Percentiles rank a stretch among this genome's conserved stretches.
Conservation (phyloP, 1,284 basidiomycete genomes). For the Trichosporon sp. region DNA sequence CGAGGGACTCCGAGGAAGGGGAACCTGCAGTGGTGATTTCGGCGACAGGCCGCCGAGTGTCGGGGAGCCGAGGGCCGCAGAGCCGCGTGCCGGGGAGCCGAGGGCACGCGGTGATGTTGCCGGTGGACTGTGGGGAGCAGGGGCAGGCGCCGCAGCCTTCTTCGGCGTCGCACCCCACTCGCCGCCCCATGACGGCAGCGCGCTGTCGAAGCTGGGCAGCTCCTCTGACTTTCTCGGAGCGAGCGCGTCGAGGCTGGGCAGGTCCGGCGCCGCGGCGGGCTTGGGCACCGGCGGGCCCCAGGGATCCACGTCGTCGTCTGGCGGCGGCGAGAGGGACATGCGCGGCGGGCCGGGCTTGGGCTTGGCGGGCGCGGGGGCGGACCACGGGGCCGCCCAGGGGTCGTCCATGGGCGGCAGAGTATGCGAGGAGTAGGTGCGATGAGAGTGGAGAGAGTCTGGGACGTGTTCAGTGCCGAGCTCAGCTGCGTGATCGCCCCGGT, state of each 20-base stretch:
- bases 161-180: conserved; percentile 2
- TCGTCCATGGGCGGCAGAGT: conserved; percentile 18
- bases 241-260: background rate
- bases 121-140: background rate
- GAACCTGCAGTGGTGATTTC: background rate
- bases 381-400: conserved; percentile 21
- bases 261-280: background rate
- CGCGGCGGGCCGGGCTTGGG: conserved; percentile 2
- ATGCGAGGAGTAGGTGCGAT: background rate
- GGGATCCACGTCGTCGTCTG: conserved; percentile 14
- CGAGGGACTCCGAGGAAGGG: background rate
- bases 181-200: background rate
- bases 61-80: background rate
- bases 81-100: background rate
- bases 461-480: background rate
- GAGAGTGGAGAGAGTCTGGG: background rate
- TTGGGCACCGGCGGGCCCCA: conserved; percentile 15
- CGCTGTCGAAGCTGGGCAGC: background rate
- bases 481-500: background rate
- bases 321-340: conserved; percentile 16
- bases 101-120: background rate
- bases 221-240: background rate
- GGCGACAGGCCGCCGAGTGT: background rate
- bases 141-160: background rate
- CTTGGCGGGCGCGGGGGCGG: background rate